Percentiles rank a stretch among this genome's conserved stretches.
phyloP scores from a whole-genome alignment of 495 filamentous ascomycete genomes.

The Aspergillus asperescens region DNA sequence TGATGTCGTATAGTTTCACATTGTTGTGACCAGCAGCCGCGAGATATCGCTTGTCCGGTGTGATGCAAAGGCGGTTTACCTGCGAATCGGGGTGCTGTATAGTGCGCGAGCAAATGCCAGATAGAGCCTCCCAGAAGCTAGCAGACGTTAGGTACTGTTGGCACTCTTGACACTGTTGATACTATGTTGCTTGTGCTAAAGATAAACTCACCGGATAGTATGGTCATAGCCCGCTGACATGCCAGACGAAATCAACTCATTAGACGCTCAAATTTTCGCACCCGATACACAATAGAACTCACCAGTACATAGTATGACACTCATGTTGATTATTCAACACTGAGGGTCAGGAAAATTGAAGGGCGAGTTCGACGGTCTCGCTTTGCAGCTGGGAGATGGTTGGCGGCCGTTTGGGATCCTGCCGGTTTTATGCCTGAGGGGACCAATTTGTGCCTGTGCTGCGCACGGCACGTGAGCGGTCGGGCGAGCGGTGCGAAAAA shows the following conservation, averaged over 20 bases:
- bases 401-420: constrained; percentile 12
- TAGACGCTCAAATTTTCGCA: neutral
- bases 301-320: constrained; percentile 86
- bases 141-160: constrained; percentile 8
- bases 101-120: constrained; percentile 93
- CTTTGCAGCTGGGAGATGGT: constrained; percentile 2
- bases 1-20: constrained; percentile 96
- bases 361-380: constrained; percentile 1
- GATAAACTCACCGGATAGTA: constrained; percentile 75
- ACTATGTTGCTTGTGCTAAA: neutral
- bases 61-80: constrained; percentile 97
- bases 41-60: constrained; percentile 92
- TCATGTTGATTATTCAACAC: constrained; percentile 49
- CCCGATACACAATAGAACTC: constrained; percentile 23
- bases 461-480: constrained; percentile 19
- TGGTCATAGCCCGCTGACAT: constrained; percentile 90
- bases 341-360: constrained; percentile 2
- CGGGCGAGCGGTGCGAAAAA: constrained; percentile 14
- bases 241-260: constrained; percentile 9
- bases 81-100: constrained; percentile 98
- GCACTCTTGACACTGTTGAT: too few relatives aligned
- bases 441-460: neutral
- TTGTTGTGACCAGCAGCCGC: constrained; percentile 92
- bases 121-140: constrained; percentile 97
- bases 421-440: constrained; percentile 16